Evolutionary conservation across 2,329 filamentous ascomycete species (phyloP), one percentile per base, ranked within the genome.

Genomic region (Colletotrichum sp.): DNA sequence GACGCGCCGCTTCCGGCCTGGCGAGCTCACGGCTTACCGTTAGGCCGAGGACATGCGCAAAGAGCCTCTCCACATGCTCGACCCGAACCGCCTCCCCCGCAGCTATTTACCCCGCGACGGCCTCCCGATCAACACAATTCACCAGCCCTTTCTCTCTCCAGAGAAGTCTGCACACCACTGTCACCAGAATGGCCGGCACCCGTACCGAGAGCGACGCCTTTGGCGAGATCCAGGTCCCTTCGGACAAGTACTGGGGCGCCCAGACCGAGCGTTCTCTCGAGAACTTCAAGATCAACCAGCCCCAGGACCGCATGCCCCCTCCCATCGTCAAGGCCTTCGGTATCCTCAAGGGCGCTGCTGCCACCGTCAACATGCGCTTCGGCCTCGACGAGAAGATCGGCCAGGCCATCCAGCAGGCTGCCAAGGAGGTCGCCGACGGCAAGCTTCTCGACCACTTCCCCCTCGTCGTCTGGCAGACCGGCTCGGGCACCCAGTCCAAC

Each of bases 211-310:
- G 92, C 87, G 97, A 99, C 90, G 97, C 97, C 87, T 99, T 99
- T 90, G 97, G 97, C 87, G 96, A 98, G 89, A 92, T 99, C 85
- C 93, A 98, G 89, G 96, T 99, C 81, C 91, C 94, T 57, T 91
- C 91, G 79, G 95, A 98, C 92, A 96, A 94, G 90, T 99, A 99
- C 91, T 99, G 97, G 96, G 97, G 97, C 83, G 96, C 96, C 77
- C 96, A 98, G 91, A 98, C 96, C 71, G 94, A 98, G 91, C 94
- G 96, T 80, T 99, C 96, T 68, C 92, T 99, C 85, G 94, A 95
- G 86, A 99, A 99, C 90, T 99, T 99, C 91, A 94, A 94, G 86
- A 99, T 99, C 92, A 99, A 99, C 89, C 97, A 99, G 90, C 97
- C 97, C 77, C 95, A 98, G 88, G 97, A 99, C 85, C 96, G 97